A percentile compares a stretch with the other conserved stretches of the same genome.
phyloP scores from a whole-genome alignment of 805 yeast genomes.

The Cyberlindnera maritima region DNA sequence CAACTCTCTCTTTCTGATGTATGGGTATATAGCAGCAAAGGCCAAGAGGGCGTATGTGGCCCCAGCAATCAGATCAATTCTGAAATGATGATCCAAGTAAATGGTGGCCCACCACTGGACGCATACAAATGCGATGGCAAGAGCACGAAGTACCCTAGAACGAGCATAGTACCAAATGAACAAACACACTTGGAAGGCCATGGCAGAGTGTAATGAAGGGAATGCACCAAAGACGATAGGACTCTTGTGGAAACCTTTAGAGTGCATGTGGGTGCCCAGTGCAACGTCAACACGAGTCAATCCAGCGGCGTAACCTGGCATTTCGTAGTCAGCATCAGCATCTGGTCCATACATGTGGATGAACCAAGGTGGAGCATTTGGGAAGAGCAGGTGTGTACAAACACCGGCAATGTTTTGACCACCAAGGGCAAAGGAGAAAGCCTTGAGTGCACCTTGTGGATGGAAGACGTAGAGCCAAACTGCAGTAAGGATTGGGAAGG shows the following conservation, averaged over 20 bases:
- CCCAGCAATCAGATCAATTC: conserved; percentile 59
- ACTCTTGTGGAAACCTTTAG: conserved; percentile 60
- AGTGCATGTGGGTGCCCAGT: conserved; percentile 56
- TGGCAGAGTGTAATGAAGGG: conserved; percentile 63
- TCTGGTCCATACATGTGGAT: conserved; percentile 59
- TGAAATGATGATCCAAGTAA: conserved; percentile 71
- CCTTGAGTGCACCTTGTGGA: conserved; percentile 57
- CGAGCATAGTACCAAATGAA: conserved; percentile 42
- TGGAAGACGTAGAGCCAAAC: conserved; percentile 65
- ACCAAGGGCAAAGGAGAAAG: conserved; percentile 56
- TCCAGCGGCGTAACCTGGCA: conserved; percentile 72
- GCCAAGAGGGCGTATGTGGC: conserved; percentile 46
- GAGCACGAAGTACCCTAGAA: conserved; percentile 24
- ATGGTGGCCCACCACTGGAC: conserved; percentile 77
- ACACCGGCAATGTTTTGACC: conserved; percentile 59
- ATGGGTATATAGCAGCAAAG: conserved; percentile 40
- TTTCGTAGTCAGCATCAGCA: conserved; percentile 52
- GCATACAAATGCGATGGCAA: conserved; percentile 43
- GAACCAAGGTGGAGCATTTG: conserved; percentile 78
- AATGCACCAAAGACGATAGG: conserved; percentile 71
- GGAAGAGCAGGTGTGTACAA: conserved; percentile 56
- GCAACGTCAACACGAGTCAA: conserved; percentile 62
- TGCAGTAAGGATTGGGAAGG: conserved; percentile 59
- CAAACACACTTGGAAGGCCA: conserved; percentile 49
- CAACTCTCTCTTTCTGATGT: conserved; percentile 33